phyloP scores from a whole-genome alignment of 768 basidiomycete species.

The Boletus patriciae region DNA sequence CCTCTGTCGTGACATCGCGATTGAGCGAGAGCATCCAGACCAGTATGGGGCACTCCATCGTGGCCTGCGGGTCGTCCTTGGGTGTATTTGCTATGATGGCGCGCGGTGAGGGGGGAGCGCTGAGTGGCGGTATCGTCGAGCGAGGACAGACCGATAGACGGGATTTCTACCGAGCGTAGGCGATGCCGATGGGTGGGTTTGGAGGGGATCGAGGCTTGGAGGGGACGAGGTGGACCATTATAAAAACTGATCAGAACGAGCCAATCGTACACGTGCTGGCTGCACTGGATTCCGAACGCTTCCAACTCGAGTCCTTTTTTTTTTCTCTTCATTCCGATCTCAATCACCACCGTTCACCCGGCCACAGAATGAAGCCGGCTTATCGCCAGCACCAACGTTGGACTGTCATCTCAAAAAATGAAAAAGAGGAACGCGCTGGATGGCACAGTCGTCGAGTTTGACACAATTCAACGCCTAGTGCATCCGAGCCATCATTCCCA shows the following conservation, averaged over 20 bases:
- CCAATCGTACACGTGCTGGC: slow-evolving; percentile 30
- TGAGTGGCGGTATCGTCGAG: background rate
- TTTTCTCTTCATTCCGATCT: background rate
- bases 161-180: background rate
- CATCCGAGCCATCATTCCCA: background rate
- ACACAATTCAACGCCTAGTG: too few species aligned
- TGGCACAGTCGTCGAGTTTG: too few species aligned
- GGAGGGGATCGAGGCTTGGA: too few species aligned
- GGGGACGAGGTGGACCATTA: slow-evolving; percentile 21
- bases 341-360: background rate
- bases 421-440: background rate
- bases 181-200: background rate
- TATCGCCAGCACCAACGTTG: background rate
- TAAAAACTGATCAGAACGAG: slow-evolving; percentile 30
- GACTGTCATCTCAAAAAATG: background rate
- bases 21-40: slow-evolving; percentile 82
- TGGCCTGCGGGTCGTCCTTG: background rate
- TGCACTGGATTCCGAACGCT: slow-evolving; percentile 10
- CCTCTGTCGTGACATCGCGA: slow-evolving; percentile 67
- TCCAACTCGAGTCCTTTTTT: too few species aligned
- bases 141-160: background rate
- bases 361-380: background rate
- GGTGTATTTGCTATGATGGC: background rate
- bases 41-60: slow-evolving; percentile 63
- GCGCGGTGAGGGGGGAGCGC: background rate